phyloP scores from a whole-genome alignment of 345 rosid genomes.

The Murraya koenigii region DNA sequence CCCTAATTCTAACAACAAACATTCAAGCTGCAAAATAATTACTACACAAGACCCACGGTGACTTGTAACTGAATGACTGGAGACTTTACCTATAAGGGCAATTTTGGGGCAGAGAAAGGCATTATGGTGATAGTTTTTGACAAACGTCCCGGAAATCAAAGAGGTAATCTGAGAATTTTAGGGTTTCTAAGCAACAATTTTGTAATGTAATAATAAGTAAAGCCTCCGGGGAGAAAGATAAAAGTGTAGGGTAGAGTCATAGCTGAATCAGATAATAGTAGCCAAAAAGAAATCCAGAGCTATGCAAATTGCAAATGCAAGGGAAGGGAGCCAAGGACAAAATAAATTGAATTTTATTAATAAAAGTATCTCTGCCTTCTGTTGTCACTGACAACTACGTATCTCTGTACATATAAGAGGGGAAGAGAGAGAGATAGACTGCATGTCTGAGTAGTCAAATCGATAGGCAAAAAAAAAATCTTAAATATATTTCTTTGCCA shows the following conservation, averaged over 20 bases:
- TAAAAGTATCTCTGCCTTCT: slow-evolving; percentile 45
- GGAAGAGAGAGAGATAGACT: slow-evolving; percentile 15
- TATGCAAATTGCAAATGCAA: not conserved
- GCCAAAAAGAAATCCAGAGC: slow-evolving; percentile 12
- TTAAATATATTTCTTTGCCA: not conserved
- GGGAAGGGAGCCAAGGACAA: slow-evolving; percentile 19
- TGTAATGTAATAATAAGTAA: slow-evolving; percentile 14
- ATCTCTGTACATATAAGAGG: slow-evolving; percentile 26
- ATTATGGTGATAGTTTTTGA: slow-evolving; percentile 31
- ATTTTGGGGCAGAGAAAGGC: slow-evolving; percentile 13
- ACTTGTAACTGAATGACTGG: slow-evolving; percentile 16
- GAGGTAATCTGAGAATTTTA: not conserved
- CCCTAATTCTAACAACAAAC: slow-evolving; percentile 1
- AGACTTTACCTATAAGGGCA: slow-evolving; percentile 24
- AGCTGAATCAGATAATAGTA: slow-evolving; percentile 13
- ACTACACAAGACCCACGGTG: slow-evolving; percentile 16
- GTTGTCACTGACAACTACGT: slow-evolving; percentile 47
- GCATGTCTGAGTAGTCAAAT: slow-evolving; percentile 41
- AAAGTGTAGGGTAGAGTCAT: slow-evolving; percentile 2
- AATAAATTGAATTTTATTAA: slow-evolving; percentile 21
- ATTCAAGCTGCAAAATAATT: slow-evolving; percentile 10
- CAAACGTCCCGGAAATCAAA: not conserved
- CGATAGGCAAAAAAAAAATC: slow-evolving; percentile 17
- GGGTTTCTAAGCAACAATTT: slow-evolving; percentile 19
- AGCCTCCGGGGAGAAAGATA: not conserved